A percentile compares a stretch with the other conserved stretches of the same genome.
These are phyloP conservation scores for Jimgerdemannia flammicorona DNA, from an alignment of 192 early-diverging fungal genomes.

Conservation along the genomic window DNA sequence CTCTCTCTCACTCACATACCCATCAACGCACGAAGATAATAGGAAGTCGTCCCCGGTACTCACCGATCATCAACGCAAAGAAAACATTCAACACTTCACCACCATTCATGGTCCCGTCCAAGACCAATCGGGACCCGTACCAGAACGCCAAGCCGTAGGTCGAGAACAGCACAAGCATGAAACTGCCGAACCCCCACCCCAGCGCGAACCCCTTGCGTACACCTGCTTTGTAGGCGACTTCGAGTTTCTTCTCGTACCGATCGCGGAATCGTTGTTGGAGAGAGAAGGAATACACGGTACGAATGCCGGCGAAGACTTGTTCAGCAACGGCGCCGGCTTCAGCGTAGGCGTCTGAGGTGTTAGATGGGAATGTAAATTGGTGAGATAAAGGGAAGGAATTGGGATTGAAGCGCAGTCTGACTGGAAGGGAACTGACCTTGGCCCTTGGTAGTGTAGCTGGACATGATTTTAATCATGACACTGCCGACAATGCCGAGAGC, in stretches of 20 bases:
- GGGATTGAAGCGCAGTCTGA: too few relatives aligned
- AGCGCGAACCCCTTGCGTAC: constrained; percentile 56
- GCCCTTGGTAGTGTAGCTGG: constrained; percentile 40
- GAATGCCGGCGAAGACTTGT: constrained; percentile 77
- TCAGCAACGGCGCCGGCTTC: constrained; percentile 81
- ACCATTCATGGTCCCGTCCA: constrained; percentile 32
- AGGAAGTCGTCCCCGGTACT: constrained; percentile 7
- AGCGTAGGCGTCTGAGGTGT: constrained; percentile 70
- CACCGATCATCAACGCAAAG: constrained; percentile 84
- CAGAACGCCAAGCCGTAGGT: constrained; percentile 82
- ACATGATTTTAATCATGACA: constrained; percentile 40
- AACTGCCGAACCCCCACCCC: constrained; percentile 66
- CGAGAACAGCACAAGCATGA: constrained; percentile 73
- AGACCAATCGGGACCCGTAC: constrained; percentile 68
- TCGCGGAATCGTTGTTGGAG: constrained; percentile 65
- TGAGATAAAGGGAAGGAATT: not conserved
- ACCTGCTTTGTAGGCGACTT: constrained; percentile 57
- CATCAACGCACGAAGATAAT: too few relatives aligned
- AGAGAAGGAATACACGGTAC: constrained; percentile 88
- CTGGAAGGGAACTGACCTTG: constrained; percentile 14
- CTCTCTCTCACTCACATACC: too few relatives aligned
- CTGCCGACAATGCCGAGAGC: constrained; percentile 47
- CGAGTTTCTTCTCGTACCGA: constrained; percentile 60
- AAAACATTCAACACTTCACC: constrained; percentile 76
- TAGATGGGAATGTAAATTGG: constrained; percentile 1